phyloP scores from a whole-genome alignment of 2,329 filamentous ascomycete genomes.

The Claviceps spartinae region DNA sequence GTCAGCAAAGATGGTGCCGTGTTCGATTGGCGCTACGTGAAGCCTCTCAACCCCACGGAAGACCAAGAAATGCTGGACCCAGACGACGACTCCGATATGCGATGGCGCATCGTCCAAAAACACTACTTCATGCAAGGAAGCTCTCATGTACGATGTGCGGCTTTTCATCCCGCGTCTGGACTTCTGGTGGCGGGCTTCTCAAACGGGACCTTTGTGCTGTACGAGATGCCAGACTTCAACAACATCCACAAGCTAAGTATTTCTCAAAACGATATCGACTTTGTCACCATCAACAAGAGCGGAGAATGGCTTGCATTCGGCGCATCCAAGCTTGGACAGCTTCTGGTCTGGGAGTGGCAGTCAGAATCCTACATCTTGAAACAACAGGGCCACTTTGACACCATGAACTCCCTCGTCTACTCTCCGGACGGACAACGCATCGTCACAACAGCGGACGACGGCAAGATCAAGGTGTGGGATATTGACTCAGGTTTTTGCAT shows the following conservation, averaged over 20 bases:
- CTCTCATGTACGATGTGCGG: slow-evolving; percentile 77
- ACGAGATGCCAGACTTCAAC: slow-evolving; percentile 92
- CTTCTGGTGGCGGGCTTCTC: slow-evolving; percentile 96
- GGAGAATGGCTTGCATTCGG: slow-evolving; percentile 97
- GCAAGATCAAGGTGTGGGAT: slow-evolving; percentile 98
- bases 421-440: slow-evolving; percentile 88
- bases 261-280: slow-evolving; percentile 92
- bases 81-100: slow-evolving; percentile 50
- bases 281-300: slow-evolving; percentile 82
- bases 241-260: slow-evolving; percentile 88
- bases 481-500: slow-evolving; percentile 93
- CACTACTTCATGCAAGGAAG: slow-evolving; percentile 91
- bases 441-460: slow-evolving; percentile 88
- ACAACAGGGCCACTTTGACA: slow-evolving; percentile 93
- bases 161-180: slow-evolving; percentile 74
- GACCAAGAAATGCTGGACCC: slow-evolving; percentile 48
- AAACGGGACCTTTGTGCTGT: slow-evolving; percentile 83
- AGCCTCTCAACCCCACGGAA: slow-evolving; percentile 40
- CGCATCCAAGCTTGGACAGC: slow-evolving; percentile 83
- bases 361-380: slow-evolving; percentile 98
- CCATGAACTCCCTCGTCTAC: slow-evolving; percentile 86
- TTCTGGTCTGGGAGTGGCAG: slow-evolving; percentile 99
- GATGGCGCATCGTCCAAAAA: slow-evolving; percentile 82
- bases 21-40: slow-evolving; percentile 82
- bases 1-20: slow-evolving; percentile 95